Conservation (phyloP, 1,284 basidiomycete species). For the Naganishia liquefaciens region DNA sequence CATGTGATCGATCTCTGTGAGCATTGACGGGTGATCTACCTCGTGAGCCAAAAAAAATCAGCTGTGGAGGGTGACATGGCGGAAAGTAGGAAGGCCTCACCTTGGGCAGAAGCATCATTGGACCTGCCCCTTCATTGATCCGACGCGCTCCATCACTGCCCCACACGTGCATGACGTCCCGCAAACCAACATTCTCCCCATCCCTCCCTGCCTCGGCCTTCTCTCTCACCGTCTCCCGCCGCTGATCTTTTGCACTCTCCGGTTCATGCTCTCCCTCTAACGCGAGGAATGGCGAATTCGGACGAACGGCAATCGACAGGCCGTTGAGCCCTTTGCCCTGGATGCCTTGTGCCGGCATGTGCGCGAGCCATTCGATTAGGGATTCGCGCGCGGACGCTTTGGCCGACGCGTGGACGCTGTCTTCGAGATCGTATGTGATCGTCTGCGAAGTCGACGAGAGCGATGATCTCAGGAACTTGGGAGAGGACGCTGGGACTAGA, state of each 20-base stretch:
- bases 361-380: slow-evolving; percentile 17
- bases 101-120: slow-evolving; percentile 36
- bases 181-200: slow-evolving; percentile 21
- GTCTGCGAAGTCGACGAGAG: slow-evolving; percentile 29
- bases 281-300: slow-evolving; percentile 24
- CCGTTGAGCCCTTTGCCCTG: slow-evolving; percentile 19
- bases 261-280: slow-evolving; percentile 3
- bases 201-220: slow-evolving; percentile 2
- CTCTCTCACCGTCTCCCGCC: slow-evolving; percentile 12
- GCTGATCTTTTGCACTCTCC: slow-evolving; percentile 2
- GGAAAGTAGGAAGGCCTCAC: slow-evolving; percentile 6
- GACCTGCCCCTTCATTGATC: slow-evolving; percentile 26
- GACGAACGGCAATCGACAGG: slow-evolving; percentile 30
- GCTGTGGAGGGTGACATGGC: too few species aligned
- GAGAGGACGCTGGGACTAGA: slow-evolving; percentile 32
- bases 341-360: slow-evolving; percentile 6
- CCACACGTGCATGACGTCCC: slow-evolving; percentile 31
- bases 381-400: slow-evolving; percentile 26
- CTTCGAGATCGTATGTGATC: slow-evolving; percentile 34
- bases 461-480: slow-evolving; percentile 33
- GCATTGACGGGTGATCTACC: slow-evolving; percentile 33
- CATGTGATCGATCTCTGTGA: slow-evolving; percentile 33
- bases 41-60: background rate
- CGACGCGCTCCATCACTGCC: slow-evolving; percentile 24
- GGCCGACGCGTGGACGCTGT: slow-evolving; percentile 29